phyloP scores from a whole-genome alignment of 208 protist genomes.

The Herpetomonas samuelpessoai region DNA sequence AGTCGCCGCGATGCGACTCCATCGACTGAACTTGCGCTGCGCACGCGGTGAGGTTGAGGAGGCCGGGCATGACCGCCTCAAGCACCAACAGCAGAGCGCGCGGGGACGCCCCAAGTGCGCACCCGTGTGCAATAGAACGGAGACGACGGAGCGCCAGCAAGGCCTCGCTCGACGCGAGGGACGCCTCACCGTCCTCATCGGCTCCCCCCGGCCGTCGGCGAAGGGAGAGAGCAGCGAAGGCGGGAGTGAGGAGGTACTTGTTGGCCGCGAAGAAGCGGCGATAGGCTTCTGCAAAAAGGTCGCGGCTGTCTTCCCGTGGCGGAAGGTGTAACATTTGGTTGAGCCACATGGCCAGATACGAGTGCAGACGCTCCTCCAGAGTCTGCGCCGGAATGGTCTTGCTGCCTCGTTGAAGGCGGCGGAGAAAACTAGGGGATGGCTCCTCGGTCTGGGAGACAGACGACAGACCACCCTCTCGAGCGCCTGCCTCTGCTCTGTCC shows the following conservation, averaged over 20 bases:
- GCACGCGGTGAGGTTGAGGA: conserved; percentile 41
- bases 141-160: conserved; percentile 40
- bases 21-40: conserved; percentile 7
- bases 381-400: conserved; percentile 58
- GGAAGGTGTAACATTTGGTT: conserved; percentile 41
- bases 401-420: not conserved
- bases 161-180: conserved; percentile 7
- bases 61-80: conserved; percentile 36
- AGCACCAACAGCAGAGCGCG: conserved; percentile 31
- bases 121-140: conserved; percentile 34
- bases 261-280: conserved; percentile 56
- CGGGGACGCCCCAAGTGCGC: conserved; percentile 36
- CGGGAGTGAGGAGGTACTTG: conserved; percentile 61
- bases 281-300: conserved; percentile 34
- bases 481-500: conserved; percentile 1
- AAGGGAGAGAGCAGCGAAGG: conserved; percentile 64
- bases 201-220: conserved; percentile 8
- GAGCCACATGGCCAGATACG: conserved; percentile 37
- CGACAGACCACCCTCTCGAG: not conserved
- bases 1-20: no score
- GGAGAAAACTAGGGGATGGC: not conserved
- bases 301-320: not conserved
- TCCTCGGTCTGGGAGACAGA: not conserved
- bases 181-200: not conserved
- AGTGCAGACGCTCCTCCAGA: conserved; percentile 70